These are phyloP conservation scores for Malbranchea zuffiana DNA, from an alignment of 2,329 filamentous ascomycete genomes.

Conservation along the genomic window DNA sequence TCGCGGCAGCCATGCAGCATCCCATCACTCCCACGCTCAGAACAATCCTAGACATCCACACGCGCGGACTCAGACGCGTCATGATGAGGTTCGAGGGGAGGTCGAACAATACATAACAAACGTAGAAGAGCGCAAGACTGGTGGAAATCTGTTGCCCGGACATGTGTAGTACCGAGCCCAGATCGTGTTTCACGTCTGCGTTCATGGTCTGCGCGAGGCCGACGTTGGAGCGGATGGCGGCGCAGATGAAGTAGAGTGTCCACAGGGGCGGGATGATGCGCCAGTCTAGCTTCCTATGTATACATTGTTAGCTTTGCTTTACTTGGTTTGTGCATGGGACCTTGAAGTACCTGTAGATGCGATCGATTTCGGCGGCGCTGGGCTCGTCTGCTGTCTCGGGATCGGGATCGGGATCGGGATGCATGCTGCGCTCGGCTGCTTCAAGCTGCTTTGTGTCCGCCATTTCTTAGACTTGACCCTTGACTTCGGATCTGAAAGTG, in stretches of 20 bases:
- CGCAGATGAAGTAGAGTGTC: conserved; percentile 84
- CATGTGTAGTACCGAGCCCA: conserved; percentile 59
- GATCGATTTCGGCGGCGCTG: conserved; percentile 26
- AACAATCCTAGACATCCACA: conserved; percentile 89
- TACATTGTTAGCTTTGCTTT: neutral
- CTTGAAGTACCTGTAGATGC: conserved; percentile 27
- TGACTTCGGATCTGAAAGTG: too few species aligned
- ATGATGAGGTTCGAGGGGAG: conserved; percentile 81
- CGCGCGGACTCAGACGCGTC: conserved; percentile 70
- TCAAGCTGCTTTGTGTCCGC: conserved; percentile 1
- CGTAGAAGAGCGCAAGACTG: conserved; percentile 79
- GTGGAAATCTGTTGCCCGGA: conserved; percentile 69
- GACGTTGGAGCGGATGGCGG: conserved; percentile 82
- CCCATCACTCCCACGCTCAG: conserved; percentile 78
- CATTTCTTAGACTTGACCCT: too few species aligned
- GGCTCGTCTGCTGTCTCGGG: conserved; percentile 17
- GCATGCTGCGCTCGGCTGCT: too few species aligned
- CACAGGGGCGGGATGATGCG: conserved; percentile 65
- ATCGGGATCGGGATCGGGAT: too few species aligned
- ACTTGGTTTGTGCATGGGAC: neutral
- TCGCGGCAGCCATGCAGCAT: conserved; percentile 69
- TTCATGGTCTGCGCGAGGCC: conserved; percentile 96
- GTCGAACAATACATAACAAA: conserved; percentile 83
- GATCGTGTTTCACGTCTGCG: conserved; percentile 54
- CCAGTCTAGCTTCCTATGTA: conserved; percentile 44